phyloP scores from a whole-genome alignment of 805 yeast species.

The Ogataea salicorniae region DNA sequence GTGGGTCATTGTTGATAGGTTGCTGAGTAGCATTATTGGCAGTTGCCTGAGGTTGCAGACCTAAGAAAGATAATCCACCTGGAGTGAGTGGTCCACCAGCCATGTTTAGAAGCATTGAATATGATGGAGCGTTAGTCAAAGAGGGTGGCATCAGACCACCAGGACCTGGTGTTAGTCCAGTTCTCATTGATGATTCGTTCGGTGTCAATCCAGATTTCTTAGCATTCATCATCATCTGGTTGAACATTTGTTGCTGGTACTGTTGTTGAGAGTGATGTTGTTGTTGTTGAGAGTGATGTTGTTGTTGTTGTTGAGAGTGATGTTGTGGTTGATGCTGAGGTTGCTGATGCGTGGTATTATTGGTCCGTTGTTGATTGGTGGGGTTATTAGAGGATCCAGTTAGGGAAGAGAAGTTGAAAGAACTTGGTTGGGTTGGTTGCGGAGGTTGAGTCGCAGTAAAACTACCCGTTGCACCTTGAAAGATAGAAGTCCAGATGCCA shows the following conservation, averaged over 20 bases:
- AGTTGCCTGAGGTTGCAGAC: slow-evolving; percentile 5
- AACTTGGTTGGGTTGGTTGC: slow-evolving; percentile 6
- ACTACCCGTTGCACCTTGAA: slow-evolving; percentile 35
- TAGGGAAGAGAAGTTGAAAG: background rate
- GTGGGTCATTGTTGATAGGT: background rate
- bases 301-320: slow-evolving; percentile 1
- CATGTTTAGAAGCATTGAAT: slow-evolving; percentile 20
- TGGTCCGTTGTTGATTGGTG: slow-evolving; percentile 1
- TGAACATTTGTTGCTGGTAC: slow-evolving; percentile 17
- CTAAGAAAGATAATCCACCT: slow-evolving; percentile 17
- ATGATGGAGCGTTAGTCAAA: slow-evolving; percentile 11
- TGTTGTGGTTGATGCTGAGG: slow-evolving; percentile 5
- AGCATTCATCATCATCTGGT: slow-evolving; percentile 23
- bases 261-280: slow-evolving; percentile 2
- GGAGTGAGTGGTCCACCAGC: slow-evolving; percentile 25
- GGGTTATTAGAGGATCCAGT: slow-evolving; percentile 1
- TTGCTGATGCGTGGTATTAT: slow-evolving; percentile 7
- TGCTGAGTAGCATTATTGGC: background rate
- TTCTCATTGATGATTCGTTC: slow-evolving; percentile 64
- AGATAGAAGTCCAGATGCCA: slow-evolving; percentile 45
- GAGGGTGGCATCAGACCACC: slow-evolving; percentile 29
- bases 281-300: slow-evolving; percentile 2
- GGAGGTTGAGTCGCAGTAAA: slow-evolving; percentile 4
- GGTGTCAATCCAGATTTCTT: slow-evolving; percentile 65
- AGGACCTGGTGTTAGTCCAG: slow-evolving; percentile 70